Evolutionary conservation across 1,284 basidiomycete species (phyloP).

Genomic region (Pholiota adiposa): DNA sequence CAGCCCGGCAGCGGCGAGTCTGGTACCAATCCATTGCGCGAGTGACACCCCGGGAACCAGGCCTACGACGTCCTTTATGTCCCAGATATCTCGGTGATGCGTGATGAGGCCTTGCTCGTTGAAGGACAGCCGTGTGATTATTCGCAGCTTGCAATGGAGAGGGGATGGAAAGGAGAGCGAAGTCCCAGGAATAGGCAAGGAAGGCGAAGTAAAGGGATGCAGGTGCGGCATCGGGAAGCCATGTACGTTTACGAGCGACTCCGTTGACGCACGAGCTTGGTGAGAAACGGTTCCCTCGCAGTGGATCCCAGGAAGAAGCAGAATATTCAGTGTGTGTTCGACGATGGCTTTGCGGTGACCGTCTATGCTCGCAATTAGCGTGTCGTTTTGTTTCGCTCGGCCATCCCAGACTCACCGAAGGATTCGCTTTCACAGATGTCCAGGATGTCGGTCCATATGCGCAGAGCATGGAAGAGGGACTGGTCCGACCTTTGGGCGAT

Average conservation of each 20-base stretch:
- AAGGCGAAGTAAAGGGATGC: slow-evolving; percentile 40
- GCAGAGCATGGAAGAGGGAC: slow-evolving; percentile 60
- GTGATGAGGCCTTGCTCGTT: slow-evolving; percentile 77
- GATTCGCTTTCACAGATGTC: slow-evolving; percentile 76
- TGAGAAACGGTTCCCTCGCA: slow-evolving; percentile 36
- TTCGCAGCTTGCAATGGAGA: slow-evolving; percentile 68
- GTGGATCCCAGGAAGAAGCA: slow-evolving; percentile 59
- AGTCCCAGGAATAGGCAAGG: slow-evolving; percentile 55
- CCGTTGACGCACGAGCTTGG: slow-evolving; percentile 33
- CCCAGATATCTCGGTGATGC: slow-evolving; percentile 77
- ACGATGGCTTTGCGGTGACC: slow-evolving; percentile 71
- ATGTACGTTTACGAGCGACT: slow-evolving; percentile 34
- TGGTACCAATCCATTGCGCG: slow-evolving; percentile 66
- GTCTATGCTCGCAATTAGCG: slow-evolving; percentile 43
- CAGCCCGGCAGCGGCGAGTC: slow-evolving; percentile 60
- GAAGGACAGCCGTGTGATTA: slow-evolving; percentile 71
- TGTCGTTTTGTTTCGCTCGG: not conserved
- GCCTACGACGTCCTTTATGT: slow-evolving; percentile 69
- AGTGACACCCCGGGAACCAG: slow-evolving; percentile 69
- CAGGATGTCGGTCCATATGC: slow-evolving; percentile 73
- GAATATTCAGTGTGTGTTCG: slow-evolving; percentile 66
- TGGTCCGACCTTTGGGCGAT: slow-evolving; percentile 37
- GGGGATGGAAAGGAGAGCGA: slow-evolving; percentile 64
- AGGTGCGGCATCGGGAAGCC: slow-evolving; percentile 26
- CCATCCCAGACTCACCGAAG: slow-evolving; percentile 57